phyloP scores from a whole-genome alignment of 257 asterid genomes.

The Fraxinus pennsylvanica region DNA sequence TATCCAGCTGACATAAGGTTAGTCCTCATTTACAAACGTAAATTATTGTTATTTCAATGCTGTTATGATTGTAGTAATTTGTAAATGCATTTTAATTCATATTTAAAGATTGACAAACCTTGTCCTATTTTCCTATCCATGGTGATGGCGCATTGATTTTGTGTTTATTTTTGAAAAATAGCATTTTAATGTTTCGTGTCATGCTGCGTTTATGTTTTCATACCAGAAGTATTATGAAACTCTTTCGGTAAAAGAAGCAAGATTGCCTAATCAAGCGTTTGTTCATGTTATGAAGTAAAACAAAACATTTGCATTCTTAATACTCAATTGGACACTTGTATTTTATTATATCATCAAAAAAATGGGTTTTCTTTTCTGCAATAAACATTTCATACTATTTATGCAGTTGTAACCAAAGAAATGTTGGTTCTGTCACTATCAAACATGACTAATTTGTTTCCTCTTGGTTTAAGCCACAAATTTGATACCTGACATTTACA shows the following conservation, averaged over 20 bases:
- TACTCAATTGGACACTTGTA: background rate
- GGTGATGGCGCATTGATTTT: too few relatives aligned
- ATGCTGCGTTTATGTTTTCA: background rate
- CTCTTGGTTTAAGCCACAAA: conserved; percentile 73
- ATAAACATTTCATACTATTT: background rate
- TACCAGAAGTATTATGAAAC: background rate
- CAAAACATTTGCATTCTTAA: background rate
- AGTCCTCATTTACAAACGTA: background rate
- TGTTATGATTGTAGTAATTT: background rate
- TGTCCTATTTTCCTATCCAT: too few relatives aligned
- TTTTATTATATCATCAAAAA: too few relatives aligned
- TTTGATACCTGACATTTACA: conserved; percentile 58
- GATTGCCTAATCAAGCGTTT: background rate
- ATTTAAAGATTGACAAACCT: background rate
- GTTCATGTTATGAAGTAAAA: background rate
- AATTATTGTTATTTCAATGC: background rate
- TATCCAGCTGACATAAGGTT: background rate
- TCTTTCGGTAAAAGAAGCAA: background rate
- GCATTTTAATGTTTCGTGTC: background rate
- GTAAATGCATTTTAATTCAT: background rate
- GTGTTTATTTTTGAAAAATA: background rate
- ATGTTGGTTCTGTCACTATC: conserved; percentile 70
- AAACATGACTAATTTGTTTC: conserved; percentile 61
- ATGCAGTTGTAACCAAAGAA: conserved; percentile 46
- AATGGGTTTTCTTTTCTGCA: background rate